Evolutionary conservation across 352 stramenopile species (phyloP).

Genomic region (Pythium periplocum): DNA sequence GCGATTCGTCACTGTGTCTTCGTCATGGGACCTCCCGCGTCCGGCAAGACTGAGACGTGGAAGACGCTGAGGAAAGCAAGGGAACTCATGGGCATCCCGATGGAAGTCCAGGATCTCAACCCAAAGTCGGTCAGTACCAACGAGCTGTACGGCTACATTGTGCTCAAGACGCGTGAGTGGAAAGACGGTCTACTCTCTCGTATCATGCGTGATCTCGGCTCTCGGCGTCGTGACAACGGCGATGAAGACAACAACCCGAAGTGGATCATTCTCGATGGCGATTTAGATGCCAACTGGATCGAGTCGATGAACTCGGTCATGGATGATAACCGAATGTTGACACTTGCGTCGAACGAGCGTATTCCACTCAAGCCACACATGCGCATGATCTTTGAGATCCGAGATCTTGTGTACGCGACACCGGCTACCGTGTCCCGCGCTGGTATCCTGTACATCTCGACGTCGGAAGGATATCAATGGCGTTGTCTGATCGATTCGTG

Average conservation of each 20-base stretch:
- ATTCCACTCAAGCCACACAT: slow-evolving; percentile 96
- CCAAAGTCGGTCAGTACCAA: slow-evolving; percentile 95
- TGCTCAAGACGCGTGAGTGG: slow-evolving; percentile 94
- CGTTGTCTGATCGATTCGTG: slow-evolving; percentile 91
- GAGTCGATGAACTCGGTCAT: slow-evolving; percentile 97
- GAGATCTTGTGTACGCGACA: slow-evolving; percentile 93
- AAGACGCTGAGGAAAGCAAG: slow-evolving; percentile 89
- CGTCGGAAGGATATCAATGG: slow-evolving; percentile 94
- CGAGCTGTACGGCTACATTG: slow-evolving; percentile 96
- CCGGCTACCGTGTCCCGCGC: slow-evolving; percentile 93
- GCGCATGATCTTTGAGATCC: slow-evolving; percentile 97
- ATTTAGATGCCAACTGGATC: slow-evolving; percentile 98
- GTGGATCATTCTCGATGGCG: slow-evolving; percentile 96
- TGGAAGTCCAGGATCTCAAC: slow-evolving; percentile 93
- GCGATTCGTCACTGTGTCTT: slow-evolving; percentile 96
- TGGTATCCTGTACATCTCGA: slow-evolving; percentile 96
- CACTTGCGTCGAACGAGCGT: slow-evolving; percentile 94
- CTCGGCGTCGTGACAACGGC: slow-evolving; percentile 83
- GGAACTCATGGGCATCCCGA: slow-evolving; percentile 82
- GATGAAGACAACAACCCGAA: slow-evolving; percentile 92
- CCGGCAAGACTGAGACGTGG: slow-evolving; percentile 95
- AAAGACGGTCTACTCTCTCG: slow-evolving; percentile 93
- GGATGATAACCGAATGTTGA: slow-evolving; percentile 97
- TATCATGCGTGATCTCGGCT: slow-evolving; percentile 94
- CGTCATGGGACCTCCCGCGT: slow-evolving; percentile 92